These are phyloP conservation scores for Misopates orontium DNA, from an alignment of 257 asterid species.

Conservation along the genomic window DNA sequence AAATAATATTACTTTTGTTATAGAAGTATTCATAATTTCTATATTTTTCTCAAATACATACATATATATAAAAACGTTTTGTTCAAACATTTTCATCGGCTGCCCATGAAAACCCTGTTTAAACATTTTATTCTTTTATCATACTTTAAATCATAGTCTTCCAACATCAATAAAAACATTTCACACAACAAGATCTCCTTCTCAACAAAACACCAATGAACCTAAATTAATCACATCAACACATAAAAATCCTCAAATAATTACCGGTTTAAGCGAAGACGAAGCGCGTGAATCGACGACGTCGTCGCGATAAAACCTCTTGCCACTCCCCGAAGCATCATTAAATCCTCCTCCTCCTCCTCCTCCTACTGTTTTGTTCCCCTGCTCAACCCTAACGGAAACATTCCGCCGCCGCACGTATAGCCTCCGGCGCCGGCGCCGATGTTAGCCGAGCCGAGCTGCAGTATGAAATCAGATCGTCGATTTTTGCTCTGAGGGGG, in stretches of 20 bases:
- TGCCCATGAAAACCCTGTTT: conserved; percentile 86
- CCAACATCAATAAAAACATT: no score
- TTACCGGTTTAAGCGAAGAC: conserved; percentile 61
- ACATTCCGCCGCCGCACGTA: conserved; percentile 48
- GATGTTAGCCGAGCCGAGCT: conserved; percentile 61
- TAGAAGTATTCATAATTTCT: no score
- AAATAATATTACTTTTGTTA: no score
- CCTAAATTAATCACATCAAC: not conserved
- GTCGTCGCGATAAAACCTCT: conserved; percentile 59
- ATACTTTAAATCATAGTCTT: no score
- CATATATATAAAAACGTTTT: no score
- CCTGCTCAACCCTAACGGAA: conserved; percentile 88
- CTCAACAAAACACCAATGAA: no score
- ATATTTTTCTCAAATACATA: no score
- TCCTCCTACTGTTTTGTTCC: conserved; percentile 53
- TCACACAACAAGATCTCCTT: no score
- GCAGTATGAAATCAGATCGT: conserved; percentile 79
- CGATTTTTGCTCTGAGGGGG: conserved; percentile 80
- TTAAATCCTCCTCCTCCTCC: conserved; percentile 61
- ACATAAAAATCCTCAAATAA: not conserved
- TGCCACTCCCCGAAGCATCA: conserved; percentile 66
- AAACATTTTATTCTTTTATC: no score
- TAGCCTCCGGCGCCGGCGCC: conserved; percentile 60
- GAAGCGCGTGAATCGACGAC: conserved; percentile 59
- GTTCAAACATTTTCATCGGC: no score